These are phyloP conservation scores for Penicillium atrosanguineum DNA, from an alignment of 495 filamentous ascomycete genomes.

Conservation along the genomic window DNA sequence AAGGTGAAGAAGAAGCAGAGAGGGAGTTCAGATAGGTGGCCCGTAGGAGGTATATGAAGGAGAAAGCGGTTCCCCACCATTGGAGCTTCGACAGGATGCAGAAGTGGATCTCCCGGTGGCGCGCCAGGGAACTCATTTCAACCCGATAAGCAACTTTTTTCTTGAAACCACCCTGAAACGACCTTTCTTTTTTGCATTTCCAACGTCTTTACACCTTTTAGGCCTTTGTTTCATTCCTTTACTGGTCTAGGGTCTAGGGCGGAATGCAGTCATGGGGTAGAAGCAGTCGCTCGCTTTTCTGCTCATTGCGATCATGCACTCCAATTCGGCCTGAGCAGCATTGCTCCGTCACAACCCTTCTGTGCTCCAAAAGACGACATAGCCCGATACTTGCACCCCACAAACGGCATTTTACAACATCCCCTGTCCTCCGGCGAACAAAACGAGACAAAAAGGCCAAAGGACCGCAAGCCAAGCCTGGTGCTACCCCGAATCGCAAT, in stretches of 20 bases:
- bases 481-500: not conserved
- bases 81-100: conserved; percentile 15
- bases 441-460: conserved; percentile 15
- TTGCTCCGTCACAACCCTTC: conserved; percentile 23
- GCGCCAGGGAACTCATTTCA: conserved; percentile 20
- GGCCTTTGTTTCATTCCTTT: not conserved
- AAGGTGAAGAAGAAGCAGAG: not conserved
- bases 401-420: conserved; percentile 34
- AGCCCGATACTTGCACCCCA: not conserved
- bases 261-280: conserved; percentile 42
- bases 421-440: conserved; percentile 24
- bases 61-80: conserved; percentile 33
- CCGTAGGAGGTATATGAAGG: conserved; percentile 32
- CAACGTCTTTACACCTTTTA: not conserved
- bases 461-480: conserved; percentile 1
- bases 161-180: conserved; percentile 8
- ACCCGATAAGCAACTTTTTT: conserved; percentile 23
- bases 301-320: conserved; percentile 26
- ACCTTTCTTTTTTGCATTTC: not conserved
- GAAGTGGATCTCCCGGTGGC: conserved; percentile 30
- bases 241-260: not conserved
- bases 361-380: not conserved
- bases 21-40: conserved; percentile 9
- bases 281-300: conserved; percentile 37
- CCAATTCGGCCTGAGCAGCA: conserved; percentile 21